These are phyloP conservation scores for Suillus plorans DNA, from an alignment of 768 basidiomycete genomes.

Conservation along the genomic window DNA sequence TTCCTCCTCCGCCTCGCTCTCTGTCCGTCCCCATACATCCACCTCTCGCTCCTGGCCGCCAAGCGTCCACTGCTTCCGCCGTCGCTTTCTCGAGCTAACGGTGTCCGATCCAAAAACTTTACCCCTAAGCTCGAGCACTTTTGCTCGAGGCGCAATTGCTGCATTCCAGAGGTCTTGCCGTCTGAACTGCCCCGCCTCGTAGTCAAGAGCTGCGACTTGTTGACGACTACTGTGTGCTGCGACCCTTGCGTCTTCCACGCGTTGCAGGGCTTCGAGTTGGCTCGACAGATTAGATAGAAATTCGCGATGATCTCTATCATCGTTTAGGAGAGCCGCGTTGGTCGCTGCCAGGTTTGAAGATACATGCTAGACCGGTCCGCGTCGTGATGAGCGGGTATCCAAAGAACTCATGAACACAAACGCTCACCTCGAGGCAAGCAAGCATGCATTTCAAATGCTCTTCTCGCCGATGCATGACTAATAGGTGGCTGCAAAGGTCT, in stretches of 20 bases:
- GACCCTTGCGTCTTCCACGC: slow-evolving; percentile 49
- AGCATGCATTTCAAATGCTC: slow-evolving; percentile 66
- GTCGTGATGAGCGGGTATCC: slow-evolving; percentile 7
- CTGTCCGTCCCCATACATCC: slow-evolving; percentile 67
- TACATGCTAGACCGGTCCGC: slow-evolving; percentile 39
- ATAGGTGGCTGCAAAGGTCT: slow-evolving; percentile 70
- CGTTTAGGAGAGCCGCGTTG: slow-evolving; percentile 55
- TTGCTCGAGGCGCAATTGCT: slow-evolving; percentile 56
- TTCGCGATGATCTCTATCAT: slow-evolving; percentile 54
- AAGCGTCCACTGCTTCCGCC: slow-evolving; percentile 68
- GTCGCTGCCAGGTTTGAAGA: slow-evolving; percentile 51
- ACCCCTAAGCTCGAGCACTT: slow-evolving; percentile 64
- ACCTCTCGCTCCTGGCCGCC: slow-evolving; percentile 63
- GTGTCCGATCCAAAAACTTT: slow-evolving; percentile 67
- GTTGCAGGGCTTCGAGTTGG: slow-evolving; percentile 46
- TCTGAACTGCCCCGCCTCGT: slow-evolving; percentile 70
- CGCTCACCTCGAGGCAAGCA: slow-evolving; percentile 52
- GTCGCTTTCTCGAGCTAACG: slow-evolving; percentile 50
- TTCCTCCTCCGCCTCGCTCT: slow-evolving; percentile 78
- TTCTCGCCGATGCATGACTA: slow-evolving; percentile 68
- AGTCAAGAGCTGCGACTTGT: slow-evolving; percentile 54
- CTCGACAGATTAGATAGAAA: slow-evolving; percentile 47
- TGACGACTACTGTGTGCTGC: slow-evolving; percentile 55
- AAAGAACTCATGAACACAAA: neutral
- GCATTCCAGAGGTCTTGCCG: slow-evolving; percentile 67